phyloP scores from a whole-genome alignment of 306 rosid species.

The Quercus engelmannii region DNA sequence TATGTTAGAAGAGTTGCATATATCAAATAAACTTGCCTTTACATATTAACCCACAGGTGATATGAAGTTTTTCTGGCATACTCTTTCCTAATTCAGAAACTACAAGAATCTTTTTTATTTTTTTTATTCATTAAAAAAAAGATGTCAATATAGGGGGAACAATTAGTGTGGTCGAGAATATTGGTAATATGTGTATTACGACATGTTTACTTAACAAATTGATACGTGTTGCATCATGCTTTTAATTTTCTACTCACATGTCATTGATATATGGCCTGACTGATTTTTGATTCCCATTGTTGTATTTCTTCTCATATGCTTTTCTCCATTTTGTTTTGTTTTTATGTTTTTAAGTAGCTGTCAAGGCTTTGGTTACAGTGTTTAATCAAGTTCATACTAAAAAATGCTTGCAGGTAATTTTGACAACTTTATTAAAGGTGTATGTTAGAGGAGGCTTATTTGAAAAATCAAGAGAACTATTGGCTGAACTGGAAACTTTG shows the following conservation, averaged over 20 bases:
- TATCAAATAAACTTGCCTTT: neutral
- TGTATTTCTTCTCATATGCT: neutral
- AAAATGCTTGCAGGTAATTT: constrained; percentile 62
- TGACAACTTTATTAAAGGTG: constrained; percentile 86
- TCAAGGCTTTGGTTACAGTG: neutral
- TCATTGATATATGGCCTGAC: neutral
- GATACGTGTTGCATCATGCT: neutral
- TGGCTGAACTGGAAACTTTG: constrained; percentile 62
- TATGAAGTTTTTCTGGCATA: neutral
- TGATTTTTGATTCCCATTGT: neutral
- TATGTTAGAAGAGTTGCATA: neutral
- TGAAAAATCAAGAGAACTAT: constrained; percentile 71
- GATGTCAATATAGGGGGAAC: neutral
- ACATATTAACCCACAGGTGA: neutral
- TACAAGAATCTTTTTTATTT: neutral
- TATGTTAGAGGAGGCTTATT: constrained; percentile 91
- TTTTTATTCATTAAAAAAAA: no score
- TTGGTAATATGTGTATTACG: neutral
- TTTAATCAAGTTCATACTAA: neutral
- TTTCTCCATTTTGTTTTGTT: neutral
- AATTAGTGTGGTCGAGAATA: neutral
- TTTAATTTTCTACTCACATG: neutral
- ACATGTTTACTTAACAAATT: neutral
- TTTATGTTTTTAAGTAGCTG: neutral
- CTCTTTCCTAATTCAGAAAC: neutral